A percentile compares a stretch with the other conserved stretches of the same genome.
Evolutionary conservation across 805 yeast genomes (phyloP).

Genomic region (Geotrichum ghanense): DNA sequence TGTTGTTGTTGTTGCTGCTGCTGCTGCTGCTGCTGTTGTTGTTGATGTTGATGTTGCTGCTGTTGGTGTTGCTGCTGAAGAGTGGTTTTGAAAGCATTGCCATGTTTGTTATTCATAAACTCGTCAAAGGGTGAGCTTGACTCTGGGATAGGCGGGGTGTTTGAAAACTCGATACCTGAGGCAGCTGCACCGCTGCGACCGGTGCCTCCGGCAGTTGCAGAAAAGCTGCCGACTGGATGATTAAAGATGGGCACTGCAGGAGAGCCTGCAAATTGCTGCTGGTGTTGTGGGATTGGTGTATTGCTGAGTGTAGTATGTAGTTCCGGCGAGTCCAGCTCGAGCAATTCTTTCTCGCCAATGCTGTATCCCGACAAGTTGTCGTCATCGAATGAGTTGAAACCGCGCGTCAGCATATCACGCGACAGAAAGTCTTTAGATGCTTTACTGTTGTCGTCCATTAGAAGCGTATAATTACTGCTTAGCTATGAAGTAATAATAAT

Average conservation of each 20-base stretch:
- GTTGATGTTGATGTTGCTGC: slow-evolving; percentile 7
- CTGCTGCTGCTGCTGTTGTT: slow-evolving; percentile 8
- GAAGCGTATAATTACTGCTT: no score
- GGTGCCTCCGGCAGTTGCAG: background rate
- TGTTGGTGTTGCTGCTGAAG: slow-evolving; percentile 7
- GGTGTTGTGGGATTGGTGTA: slow-evolving; percentile 6
- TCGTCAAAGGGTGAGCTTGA: slow-evolving; percentile 23
- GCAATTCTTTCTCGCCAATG: slow-evolving; percentile 13
- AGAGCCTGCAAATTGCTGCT: slow-evolving; percentile 8
- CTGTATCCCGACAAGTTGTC: background rate
- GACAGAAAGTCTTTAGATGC: no score
- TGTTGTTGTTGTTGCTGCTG: slow-evolving; percentile 8
- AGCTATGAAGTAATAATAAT: no score
- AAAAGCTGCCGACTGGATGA: slow-evolving; percentile 3
- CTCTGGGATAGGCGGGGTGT: slow-evolving; percentile 19
- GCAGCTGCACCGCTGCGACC: background rate
- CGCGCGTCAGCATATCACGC: slow-evolving; percentile 9
- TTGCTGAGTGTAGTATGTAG: slow-evolving; percentile 3
- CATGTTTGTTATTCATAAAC: slow-evolving; percentile 10
- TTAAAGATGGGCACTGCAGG: slow-evolving; percentile 2
- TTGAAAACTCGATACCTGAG: slow-evolving; percentile 5
- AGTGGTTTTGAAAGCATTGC: background rate
- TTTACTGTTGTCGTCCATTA: no score
- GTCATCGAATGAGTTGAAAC: slow-evolving; percentile 8
- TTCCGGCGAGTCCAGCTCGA: slow-evolving; percentile 17